These are phyloP conservation scores for Exophiala lecanii-corni DNA, from an alignment of 2,329 filamentous ascomycete genomes.

Conservation along the genomic window DNA sequence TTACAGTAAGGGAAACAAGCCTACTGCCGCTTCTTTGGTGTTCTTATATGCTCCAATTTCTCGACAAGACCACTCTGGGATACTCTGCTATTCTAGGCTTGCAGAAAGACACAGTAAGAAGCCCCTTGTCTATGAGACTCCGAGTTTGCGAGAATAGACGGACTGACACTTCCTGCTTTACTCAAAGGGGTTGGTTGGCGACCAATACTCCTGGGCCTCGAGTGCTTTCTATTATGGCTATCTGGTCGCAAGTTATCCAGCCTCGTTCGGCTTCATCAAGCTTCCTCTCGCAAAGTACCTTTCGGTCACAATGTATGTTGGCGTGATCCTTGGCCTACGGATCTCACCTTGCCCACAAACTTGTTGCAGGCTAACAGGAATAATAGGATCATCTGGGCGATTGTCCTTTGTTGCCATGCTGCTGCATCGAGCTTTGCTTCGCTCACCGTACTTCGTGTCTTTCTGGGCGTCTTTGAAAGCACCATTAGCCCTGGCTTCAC, in stretches of 20 bases:
- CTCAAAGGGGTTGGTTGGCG: slow-evolving; percentile 42
- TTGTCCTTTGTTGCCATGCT: slow-evolving; percentile 42
- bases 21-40: slow-evolving; percentile 4
- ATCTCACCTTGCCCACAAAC: no score
- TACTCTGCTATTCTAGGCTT: slow-evolving; percentile 60
- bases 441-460: slow-evolving; percentile 41
- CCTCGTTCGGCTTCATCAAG: slow-evolving; percentile 8
- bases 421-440: slow-evolving; percentile 40
- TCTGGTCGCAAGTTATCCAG: slow-evolving; percentile 40
- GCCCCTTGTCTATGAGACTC: no score
- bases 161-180: slow-evolving; percentile 49
- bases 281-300: slow-evolving; percentile 34
- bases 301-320: slow-evolving; percentile 29
- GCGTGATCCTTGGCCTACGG: slow-evolving; percentile 22
- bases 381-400: slow-evolving; percentile 37
- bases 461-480: slow-evolving; percentile 48
- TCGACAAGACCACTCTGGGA: slow-evolving; percentile 35
- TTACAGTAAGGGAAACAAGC: no score
- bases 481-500: slow-evolving; percentile 48
- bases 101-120: slow-evolving; percentile 48
- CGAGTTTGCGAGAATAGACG: no score
- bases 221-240: slow-evolving; percentile 54
- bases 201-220: slow-evolving; percentile 52
- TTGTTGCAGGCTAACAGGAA: no score
- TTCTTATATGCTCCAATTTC: slow-evolving; percentile 31